Percentiles rank a stretch among this genome's conserved stretches.
Evolutionary conservation across 306 rosid genomes (phyloP).

Genomic region (Vigna mungo): DNA sequence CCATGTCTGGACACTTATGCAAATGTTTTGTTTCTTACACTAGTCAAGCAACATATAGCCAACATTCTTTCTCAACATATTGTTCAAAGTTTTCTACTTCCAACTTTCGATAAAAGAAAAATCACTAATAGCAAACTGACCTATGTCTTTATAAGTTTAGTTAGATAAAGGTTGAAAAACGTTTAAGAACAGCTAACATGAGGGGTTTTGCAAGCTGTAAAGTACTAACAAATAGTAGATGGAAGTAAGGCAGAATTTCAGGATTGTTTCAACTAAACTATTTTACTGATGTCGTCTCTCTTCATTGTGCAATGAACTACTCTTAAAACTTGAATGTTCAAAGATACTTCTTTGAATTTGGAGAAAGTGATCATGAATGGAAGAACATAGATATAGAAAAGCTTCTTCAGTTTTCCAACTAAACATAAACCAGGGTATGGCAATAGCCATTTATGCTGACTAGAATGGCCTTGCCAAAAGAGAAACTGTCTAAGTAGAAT

Average conservation of each 20-base stretch:
- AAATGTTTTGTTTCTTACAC: too few relatives aligned
- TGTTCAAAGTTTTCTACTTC: too few relatives aligned
- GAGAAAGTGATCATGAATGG: not conserved
- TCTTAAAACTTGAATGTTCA: not conserved
- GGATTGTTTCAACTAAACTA: not conserved
- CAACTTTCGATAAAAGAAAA: too few relatives aligned
- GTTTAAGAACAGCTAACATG: not conserved
- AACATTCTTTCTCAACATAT: too few relatives aligned
- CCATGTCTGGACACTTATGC: too few relatives aligned
- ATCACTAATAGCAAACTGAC: not conserved
- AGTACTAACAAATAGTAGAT: too few relatives aligned
- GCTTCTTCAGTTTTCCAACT: constrained; percentile 4
- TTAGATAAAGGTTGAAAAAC: not conserved
- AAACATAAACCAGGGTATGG: not conserved
- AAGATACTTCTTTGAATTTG: not conserved
- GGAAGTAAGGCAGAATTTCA: not conserved
- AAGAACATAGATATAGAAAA: not conserved
- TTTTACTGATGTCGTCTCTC: not conserved
- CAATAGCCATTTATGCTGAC: constrained; percentile 12
- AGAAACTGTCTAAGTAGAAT: constrained; percentile 31
- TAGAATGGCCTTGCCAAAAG: constrained; percentile 18
- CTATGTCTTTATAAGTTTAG: not conserved
- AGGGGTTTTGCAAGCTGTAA: too few relatives aligned
- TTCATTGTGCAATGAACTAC: not conserved
- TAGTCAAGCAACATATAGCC: too few relatives aligned